Base-by-base conservation (phyloP, 2,329 filamentous ascomycete species). In the Rutstroemia sp. region DNA sequence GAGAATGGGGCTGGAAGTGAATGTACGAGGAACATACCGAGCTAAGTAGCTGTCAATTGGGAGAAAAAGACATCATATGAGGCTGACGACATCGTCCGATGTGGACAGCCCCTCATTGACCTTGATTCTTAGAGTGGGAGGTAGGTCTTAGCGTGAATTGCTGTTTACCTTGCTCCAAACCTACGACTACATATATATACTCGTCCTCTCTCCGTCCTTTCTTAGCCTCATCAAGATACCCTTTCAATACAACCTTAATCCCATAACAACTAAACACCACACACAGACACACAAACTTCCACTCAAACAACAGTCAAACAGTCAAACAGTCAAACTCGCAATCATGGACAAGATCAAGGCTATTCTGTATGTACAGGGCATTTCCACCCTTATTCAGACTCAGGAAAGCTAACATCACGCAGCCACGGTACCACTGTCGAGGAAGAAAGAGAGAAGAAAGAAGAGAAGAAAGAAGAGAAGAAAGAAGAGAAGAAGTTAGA, bases 321-420 rank as follows among this genome's bases (percentile, higher is more conserved):
- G 18, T 16, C n/a, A 46, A 46, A 34, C 27, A 30, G 27, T 23
- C 19, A 25, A 27, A 55, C 21, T 51, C 10, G 42, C 52, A 59
- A 64, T 58, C 54, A 70, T 70, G 68, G 66, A 70, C 18, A 69
- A 64, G 54, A 58, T 70, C 42, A 69, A 67, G 65, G 68, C 65
- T 49, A 39, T 70, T 23, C 48, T 70, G 68, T 69, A 56, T 56
- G 67, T 57, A 9, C 27, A 30, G 27, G 27, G 3, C 27, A 44
- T 6, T 9, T 18, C n/a, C 5, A 21, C 9, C 3, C 23, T 27
- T 12, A 2, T 23, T 37, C 14, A 18, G 8, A 41, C 42, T 16
- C 27, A n/a, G 2, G 4, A 16, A 18, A 47, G 25, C 16, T 55
- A 56, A 14, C 10, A 48, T 57, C 3, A 30, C 7, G 52, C 42